Evolutionary conservation across 2,329 filamentous ascomycete species (phyloP), one percentile per base, ranked within the genome.

Genomic region (Colletotrichum ledebouriae): DNA sequence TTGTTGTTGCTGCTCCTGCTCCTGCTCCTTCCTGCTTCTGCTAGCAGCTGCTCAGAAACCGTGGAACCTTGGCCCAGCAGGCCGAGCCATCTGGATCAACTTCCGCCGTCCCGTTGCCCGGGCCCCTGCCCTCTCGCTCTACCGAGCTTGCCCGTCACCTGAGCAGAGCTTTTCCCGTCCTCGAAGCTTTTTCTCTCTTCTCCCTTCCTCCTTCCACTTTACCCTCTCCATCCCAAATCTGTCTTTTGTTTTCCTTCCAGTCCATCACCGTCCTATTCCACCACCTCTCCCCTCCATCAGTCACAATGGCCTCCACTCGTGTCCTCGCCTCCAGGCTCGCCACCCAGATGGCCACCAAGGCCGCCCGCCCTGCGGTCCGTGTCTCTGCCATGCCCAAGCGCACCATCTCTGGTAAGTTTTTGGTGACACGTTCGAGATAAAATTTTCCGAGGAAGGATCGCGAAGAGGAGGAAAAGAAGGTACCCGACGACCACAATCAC

Each of bases 241-340:
- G 69, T 66, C 67, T 63, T 49, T 52, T 63, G 44, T 59, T 71
- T 72, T 71, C 66, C 65, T 71, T 64, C 59, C 62, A 66, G 66
- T 63, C 64, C 70, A 72, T 67, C 71, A 67, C 64, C 67, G 60
- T 70, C 74, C 49, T 74, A 75, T 74, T 73, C 73, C 76, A 75
- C 74, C 76, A 76, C 81, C 81, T 82, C 79, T 79, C 77, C 79
- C 80, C 79, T 75, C 74, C 76, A 84, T 82, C 85, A 85, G 84
- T 89, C 87, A 88, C 87, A 93, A 94, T 94, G 92, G 90, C 91
- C 82, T 87, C 89, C 83, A 85, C 89, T 82, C 91, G 92, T 85
- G 87, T 93, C 82, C 87, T 93, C 84, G 89, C 91, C 81, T 90
- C 90, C 79, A 89, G 92, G 83, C 87, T 94, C 86, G 90, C 91